A percentile compares a stretch with the other conserved stretches of the same genome.
Conservation (phyloP, 73 alveolate species). For the Blepharisma stoltei region DNA sequence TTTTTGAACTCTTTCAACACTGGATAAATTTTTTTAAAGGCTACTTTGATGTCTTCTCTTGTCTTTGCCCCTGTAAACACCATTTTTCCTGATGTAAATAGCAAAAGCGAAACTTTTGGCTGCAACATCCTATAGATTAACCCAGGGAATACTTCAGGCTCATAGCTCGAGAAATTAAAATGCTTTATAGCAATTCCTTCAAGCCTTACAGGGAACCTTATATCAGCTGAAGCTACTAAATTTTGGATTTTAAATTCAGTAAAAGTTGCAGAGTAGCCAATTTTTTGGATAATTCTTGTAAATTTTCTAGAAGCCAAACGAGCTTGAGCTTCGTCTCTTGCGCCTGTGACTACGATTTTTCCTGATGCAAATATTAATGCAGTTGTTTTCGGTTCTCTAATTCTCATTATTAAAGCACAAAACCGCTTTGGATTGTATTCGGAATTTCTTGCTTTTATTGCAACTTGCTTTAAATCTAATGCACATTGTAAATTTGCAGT, state of each 20-base stretch:
- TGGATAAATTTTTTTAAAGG: conserved; percentile 78
- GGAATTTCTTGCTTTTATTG: conserved; percentile 87
- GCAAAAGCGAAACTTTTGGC: conserved; percentile 86
- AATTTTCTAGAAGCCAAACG: conserved; percentile 89
- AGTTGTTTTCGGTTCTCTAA: conserved; percentile 95
- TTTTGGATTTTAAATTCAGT: conserved; percentile 86
- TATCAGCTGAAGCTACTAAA: conserved; percentile 87
- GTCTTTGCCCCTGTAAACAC: conserved; percentile 96
- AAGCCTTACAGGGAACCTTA: conserved; percentile 80
- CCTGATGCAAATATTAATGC: conserved; percentile 95
- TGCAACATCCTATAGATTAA: conserved; percentile 80
- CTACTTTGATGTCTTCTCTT: conserved; percentile 75
- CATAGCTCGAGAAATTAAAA: conserved; percentile 71
- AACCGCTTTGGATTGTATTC: conserved; percentile 98
- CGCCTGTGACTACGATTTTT: conserved; percentile 98
- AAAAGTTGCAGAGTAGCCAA: conserved; percentile 86
- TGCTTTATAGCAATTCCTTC: conserved; percentile 63
- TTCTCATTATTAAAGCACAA: conserved; percentile 98
- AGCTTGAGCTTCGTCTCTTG: conserved; percentile 90
- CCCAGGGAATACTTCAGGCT: conserved; percentile 98
- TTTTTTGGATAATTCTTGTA: conserved; percentile 83
- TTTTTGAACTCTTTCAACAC: conserved; percentile 69
- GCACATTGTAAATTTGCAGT: conserved; percentile 82
- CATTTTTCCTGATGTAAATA: conserved; percentile 94
- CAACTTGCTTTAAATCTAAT: conserved; percentile 84